phyloP scores from a whole-genome alignment of 768 basidiomycete genomes.

The Boletus fagicola region DNA sequence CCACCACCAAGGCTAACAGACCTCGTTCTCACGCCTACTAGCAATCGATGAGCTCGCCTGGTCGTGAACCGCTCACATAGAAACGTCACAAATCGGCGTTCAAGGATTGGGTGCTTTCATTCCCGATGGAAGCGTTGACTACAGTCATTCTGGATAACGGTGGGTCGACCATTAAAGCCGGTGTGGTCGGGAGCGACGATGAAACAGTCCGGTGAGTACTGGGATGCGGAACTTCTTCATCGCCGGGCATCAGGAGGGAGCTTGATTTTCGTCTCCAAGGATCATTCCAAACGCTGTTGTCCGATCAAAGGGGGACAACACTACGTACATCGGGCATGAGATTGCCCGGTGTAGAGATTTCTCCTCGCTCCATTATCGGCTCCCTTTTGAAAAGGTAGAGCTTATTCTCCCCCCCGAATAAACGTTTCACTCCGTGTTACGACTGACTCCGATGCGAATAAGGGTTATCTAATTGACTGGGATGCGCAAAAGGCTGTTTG shows the following conservation, averaged over 20 bases:
- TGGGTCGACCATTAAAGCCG: slow-evolving; percentile 77
- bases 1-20: background rate
- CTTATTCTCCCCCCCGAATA: background rate
- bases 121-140: slow-evolving; percentile 17
- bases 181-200: slow-evolving; percentile 40
- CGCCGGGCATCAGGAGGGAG: background rate
- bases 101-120: background rate
- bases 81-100: too few relatives aligned
- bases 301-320: slow-evolving; percentile 80
- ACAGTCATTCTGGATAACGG: slow-evolving; percentile 86
- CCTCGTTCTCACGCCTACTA: slow-evolving; percentile 11
- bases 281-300: slow-evolving; percentile 79
- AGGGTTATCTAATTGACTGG: slow-evolving; percentile 96
- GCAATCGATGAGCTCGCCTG: background rate
- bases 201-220: slow-evolving; percentile 29
- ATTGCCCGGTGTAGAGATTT: slow-evolving; percentile 73
- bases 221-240: background rate
- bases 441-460: slow-evolving; percentile 24
- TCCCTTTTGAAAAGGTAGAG: slow-evolving; percentile 84
- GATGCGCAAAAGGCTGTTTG: slow-evolving; percentile 92
- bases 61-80: background rate
- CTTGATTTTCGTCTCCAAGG: slow-evolving; percentile 37
- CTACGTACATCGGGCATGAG: slow-evolving; percentile 85
- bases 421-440: background rate
- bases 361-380: slow-evolving; percentile 74